Conservation (phyloP, 2,329 filamentous ascomycete species). For the Epichloe hybrida region DNA sequence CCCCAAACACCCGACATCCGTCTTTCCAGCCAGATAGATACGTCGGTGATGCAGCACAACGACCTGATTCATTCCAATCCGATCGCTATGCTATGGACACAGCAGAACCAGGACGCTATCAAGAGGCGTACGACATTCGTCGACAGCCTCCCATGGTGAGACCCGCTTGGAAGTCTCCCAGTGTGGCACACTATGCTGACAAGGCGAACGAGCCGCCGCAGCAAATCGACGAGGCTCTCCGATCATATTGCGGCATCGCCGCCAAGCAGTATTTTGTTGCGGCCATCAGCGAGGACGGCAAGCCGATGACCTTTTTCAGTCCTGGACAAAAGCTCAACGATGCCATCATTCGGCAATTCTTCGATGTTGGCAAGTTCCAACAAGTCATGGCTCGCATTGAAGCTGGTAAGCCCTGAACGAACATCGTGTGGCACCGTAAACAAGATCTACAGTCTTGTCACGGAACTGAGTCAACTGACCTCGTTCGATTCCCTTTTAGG, state of each 20-base stretch:
- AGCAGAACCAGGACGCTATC: constrained; percentile 21
- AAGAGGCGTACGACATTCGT: constrained; percentile 21
- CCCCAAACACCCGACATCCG: constrained; percentile 15
- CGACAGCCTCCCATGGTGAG: constrained; percentile 27
- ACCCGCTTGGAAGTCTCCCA: neutral
- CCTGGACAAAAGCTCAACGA: constrained; percentile 25
- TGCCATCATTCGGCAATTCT: constrained; percentile 30
- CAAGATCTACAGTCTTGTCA: neutral
- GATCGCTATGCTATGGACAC: constrained; percentile 17
- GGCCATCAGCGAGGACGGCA: constrained; percentile 34
- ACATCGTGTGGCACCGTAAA: neutral
- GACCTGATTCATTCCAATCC: constrained; percentile 16
- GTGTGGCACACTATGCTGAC: constrained; percentile 3
- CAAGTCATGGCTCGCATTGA: constrained; percentile 25
- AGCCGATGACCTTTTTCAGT: constrained; percentile 31
- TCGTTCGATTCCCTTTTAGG: constrained; percentile 10
- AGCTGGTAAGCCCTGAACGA: constrained; percentile 19
- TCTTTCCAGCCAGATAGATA: constrained; percentile 19
- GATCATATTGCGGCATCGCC: constrained; percentile 38
- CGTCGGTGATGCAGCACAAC: constrained; percentile 14
- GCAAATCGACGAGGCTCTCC: constrained; percentile 38
- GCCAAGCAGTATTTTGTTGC: constrained; percentile 39
- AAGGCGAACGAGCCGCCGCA: constrained; percentile 11
- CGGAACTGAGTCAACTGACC: neutral
- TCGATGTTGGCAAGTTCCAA: constrained; percentile 29